Percentiles rank a stretch among this genome's conserved stretches.
Evolutionary conservation across 306 rosid genomes (phyloP).

Genomic region (Glycine latifolia): DNA sequence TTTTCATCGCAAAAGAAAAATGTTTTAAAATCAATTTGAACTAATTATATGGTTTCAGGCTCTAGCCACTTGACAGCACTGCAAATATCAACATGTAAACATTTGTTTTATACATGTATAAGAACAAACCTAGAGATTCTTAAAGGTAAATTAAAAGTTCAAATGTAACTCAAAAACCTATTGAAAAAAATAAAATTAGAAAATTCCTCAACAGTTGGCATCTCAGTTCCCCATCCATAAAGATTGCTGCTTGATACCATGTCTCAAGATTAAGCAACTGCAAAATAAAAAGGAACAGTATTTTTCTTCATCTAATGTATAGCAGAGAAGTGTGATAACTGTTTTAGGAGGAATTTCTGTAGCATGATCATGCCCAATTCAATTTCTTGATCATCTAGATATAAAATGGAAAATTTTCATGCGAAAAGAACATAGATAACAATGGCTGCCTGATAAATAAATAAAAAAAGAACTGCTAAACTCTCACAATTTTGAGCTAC

Average conservation of each 20-base stretch:
- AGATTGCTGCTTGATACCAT: neutral
- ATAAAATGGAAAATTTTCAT: slow-evolving; percentile 19
- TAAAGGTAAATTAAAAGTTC: slow-evolving; percentile 13
- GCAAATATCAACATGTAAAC: slow-evolving; percentile 23
- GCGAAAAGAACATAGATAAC: slow-evolving; percentile 13
- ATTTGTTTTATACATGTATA: neutral
- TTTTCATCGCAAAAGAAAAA: neutral
- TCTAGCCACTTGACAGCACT: slow-evolving; percentile 19
- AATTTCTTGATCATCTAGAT: slow-evolving; percentile 15
- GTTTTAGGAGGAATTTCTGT: slow-evolving; percentile 24
- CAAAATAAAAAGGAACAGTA: neutral
- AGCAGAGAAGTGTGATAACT: neutral
- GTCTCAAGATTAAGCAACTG: slow-evolving; percentile 26
- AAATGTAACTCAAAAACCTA: neutral
- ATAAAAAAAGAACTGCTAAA: slow-evolving; percentile 1
- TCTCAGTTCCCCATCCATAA: slow-evolving; percentile 16
- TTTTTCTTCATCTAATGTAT: slow-evolving; percentile 32
- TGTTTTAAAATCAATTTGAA: slow-evolving; percentile 2
- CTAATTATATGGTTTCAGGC: neutral
- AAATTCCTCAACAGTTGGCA: neutral
- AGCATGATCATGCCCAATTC: slow-evolving; percentile 31
- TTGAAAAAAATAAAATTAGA: neutral
- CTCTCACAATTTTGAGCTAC: slow-evolving; percentile 39
- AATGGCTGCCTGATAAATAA: neutral
- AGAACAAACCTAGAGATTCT: neutral